Percentiles rank a stretch among this genome's conserved stretches.
Evolutionary conservation across 345 rosid species (phyloP).

Genomic region (Eucalyptus viminalis): DNA sequence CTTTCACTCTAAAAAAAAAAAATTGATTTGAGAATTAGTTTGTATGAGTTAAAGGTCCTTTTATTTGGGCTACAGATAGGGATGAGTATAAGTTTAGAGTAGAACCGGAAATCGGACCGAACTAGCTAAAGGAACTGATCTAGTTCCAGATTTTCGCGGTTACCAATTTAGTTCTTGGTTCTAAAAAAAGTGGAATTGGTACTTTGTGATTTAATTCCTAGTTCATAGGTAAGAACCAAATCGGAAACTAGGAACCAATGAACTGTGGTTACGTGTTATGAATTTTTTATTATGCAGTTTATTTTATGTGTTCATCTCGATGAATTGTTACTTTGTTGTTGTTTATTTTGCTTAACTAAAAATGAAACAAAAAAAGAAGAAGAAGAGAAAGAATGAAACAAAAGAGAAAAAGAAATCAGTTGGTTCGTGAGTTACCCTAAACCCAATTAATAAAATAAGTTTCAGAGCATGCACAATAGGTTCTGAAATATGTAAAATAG

Average conservation of each 20-base stretch:
- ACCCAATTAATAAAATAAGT: too few species aligned
- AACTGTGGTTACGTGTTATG: accelerated
- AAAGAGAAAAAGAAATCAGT: too few species aligned
- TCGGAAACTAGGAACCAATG: background rate
- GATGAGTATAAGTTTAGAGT: background rate
- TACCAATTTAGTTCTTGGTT: too few species aligned
- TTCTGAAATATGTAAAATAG: too few species aligned
- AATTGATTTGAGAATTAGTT: background rate
- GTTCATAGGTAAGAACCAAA: background rate
- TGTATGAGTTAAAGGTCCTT: background rate
- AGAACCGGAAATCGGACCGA: accelerated
- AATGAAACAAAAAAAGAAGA: background rate
- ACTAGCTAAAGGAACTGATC: background rate
- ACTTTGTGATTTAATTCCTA: background rate
- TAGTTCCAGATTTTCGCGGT: accelerated
- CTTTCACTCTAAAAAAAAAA: background rate
- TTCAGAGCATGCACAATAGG: too few species aligned
- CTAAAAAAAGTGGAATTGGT: too few species aligned
- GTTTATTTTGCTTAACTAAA: too few species aligned
- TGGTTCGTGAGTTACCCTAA: background rate
- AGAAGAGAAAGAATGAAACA: too few species aligned
- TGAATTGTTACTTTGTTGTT: too few species aligned
- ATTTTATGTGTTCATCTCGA: background rate
- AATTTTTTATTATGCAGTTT: too few species aligned
- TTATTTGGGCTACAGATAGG: background rate